Conservation (phyloP, 2,329 filamentous ascomycete species). For the Colletotrichum sp. region DNA sequence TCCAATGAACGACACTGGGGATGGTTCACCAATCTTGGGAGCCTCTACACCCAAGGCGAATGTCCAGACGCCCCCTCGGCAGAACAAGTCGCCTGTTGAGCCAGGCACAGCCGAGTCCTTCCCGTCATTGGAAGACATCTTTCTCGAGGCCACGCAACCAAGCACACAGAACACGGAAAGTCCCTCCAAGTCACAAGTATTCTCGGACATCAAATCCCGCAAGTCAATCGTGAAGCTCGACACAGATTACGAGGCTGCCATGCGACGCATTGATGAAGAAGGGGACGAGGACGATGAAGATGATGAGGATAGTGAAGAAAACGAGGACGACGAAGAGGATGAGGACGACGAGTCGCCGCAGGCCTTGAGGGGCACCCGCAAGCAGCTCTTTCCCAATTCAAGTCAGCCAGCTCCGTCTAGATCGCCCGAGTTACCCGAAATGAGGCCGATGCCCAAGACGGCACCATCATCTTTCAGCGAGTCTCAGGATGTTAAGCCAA, state of each 20-base stretch:
- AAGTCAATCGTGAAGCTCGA: conserved; percentile 32
- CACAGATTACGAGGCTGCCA: conserved; percentile 47
- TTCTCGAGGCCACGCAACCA: conserved; percentile 45
- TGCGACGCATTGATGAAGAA: conserved; percentile 44
- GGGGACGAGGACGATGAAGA: neutral
- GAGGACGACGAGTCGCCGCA: conserved; percentile 26
- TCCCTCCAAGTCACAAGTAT: conserved; percentile 30
- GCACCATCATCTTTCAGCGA: neutral
- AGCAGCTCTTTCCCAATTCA: conserved; percentile 35
- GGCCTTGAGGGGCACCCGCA: neutral
- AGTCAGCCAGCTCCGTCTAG: conserved; percentile 30
- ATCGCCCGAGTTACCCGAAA: conserved; percentile 24
- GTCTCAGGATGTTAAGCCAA: neutral
- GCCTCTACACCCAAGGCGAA: neutral
- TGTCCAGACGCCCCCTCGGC: neutral
- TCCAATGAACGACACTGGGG: neutral
- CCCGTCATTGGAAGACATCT: conserved; percentile 36
- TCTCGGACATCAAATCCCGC: conserved; percentile 28
- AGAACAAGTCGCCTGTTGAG: neutral
- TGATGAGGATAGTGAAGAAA: rapidly evolving
- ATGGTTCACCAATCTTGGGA: neutral
- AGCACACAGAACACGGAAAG: conserved; percentile 33
- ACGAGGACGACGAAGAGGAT: conserved; percentile 26
- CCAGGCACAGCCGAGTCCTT: conserved; percentile 31
- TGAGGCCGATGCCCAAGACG: conserved; percentile 19